phyloP scores from a whole-genome alignment of 768 basidiomycete species.

The Tricholoma sp. region DNA sequence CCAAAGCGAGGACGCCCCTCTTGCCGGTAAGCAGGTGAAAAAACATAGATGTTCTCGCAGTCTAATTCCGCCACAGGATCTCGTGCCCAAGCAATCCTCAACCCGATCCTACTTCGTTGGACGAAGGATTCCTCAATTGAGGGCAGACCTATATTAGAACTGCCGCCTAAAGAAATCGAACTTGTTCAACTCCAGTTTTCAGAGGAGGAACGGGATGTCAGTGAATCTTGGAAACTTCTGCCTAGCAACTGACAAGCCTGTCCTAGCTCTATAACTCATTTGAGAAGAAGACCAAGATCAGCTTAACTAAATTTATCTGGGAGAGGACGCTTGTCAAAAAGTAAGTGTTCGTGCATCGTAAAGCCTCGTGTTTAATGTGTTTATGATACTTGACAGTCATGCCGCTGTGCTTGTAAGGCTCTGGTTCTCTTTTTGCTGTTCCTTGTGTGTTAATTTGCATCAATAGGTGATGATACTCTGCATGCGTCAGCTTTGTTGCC shows the following conservation, averaged over 20 bases:
- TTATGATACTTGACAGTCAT: conserved; percentile 29
- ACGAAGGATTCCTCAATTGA: conserved; percentile 66
- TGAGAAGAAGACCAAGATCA: conserved; percentile 49
- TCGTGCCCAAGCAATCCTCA: conserved; percentile 64
- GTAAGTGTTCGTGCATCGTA: conserved; percentile 31
- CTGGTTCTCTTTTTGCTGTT: background rate
- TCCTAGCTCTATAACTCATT: conserved; percentile 54
- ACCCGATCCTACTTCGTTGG: conserved; percentile 63
- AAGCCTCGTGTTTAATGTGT: background rate
- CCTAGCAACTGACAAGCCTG: background rate
- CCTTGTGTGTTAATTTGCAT: background rate
- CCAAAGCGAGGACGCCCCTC: conserved; percentile 51
- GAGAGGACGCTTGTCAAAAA: conserved; percentile 68
- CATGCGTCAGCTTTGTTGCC: conserved; percentile 68
- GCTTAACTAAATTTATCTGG: conserved; percentile 55
- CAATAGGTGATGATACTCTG: conserved; percentile 67
- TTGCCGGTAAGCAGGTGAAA: conserved; percentile 42
- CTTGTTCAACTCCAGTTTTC: conserved; percentile 60
- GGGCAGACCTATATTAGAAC: conserved; percentile 61
- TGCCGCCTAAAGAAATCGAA: conserved; percentile 57
- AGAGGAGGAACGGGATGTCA: conserved; percentile 57
- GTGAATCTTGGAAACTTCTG: conserved; percentile 6
- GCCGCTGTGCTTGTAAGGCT: conserved; percentile 37
- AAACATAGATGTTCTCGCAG: background rate
- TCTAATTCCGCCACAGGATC: conserved; percentile 27